Percentiles rank a stretch among this genome's conserved stretches.
Conservation (phyloP, 495 filamentous ascomycete genomes). For the Aspergillus nidulans region DNA sequence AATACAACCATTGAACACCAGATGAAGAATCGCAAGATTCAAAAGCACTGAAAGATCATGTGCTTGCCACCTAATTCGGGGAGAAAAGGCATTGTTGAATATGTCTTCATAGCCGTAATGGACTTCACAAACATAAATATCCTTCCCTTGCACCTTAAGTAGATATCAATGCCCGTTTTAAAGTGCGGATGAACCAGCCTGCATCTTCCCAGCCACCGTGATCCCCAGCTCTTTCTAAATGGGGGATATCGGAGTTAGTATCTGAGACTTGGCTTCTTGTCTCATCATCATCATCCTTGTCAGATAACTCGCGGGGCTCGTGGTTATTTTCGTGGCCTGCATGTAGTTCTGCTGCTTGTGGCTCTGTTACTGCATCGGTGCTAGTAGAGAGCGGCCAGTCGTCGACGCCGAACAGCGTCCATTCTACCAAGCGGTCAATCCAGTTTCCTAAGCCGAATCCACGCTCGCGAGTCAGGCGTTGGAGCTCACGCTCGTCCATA, state of each 20-base stretch:
- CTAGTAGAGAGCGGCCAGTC: constrained; percentile 38
- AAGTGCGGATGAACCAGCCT: constrained; percentile 75
- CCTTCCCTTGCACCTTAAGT: background rate
- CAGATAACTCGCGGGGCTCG: constrained; percentile 7
- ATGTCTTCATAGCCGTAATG: too few species aligned
- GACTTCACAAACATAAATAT: background rate
- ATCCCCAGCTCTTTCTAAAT: constrained; percentile 39
- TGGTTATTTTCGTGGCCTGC: constrained; percentile 7
- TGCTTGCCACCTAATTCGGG: too few species aligned
- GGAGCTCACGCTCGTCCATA: constrained; percentile 42
- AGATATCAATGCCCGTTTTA: constrained; percentile 57
- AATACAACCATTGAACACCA: too few species aligned
- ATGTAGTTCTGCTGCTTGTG: background rate
- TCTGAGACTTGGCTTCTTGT: constrained; percentile 15
- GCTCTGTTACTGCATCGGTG: background rate
- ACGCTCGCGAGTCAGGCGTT: constrained; percentile 47
- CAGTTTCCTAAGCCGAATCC: constrained; percentile 67
- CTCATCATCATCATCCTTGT: constrained; percentile 25
- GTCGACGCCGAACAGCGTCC: constrained; percentile 72
- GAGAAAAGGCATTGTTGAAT: too few species aligned
- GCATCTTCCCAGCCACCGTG: constrained; percentile 75
- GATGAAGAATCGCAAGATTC: too few species aligned
- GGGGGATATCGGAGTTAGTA: constrained; percentile 19
- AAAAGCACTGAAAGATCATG: too few species aligned
- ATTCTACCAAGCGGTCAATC: constrained; percentile 70